Percentiles rank a stretch among this genome's conserved stretches.
phyloP scores from a whole-genome alignment of 2,329 filamentous ascomycete species.

The Aspergillus latus region DNA sequence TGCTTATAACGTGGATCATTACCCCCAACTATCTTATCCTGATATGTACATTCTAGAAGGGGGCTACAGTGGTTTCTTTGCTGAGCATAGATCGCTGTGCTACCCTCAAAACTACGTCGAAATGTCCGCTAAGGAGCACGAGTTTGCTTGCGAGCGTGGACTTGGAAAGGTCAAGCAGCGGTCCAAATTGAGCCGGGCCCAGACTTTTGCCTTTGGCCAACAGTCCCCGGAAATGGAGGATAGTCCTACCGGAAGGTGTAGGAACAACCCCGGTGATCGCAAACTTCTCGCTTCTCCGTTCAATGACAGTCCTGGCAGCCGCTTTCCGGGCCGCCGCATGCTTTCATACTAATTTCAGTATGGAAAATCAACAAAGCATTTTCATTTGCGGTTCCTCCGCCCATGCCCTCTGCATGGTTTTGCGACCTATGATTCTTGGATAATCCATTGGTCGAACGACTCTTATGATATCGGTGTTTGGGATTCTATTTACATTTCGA shows the following conservation, averaged over 20 bases:
- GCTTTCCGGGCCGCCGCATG: conserved; percentile 44
- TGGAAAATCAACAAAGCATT: conserved; percentile 15
- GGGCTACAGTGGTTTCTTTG: conserved; percentile 92
- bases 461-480: conserved; percentile 14
- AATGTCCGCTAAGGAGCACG: conserved; percentile 91
- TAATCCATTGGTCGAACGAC: conserved; percentile 13
- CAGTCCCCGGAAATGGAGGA: conserved; percentile 61
- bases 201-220: conserved; percentile 94
- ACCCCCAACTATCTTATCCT: conserved; percentile 88
- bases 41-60: conserved; percentile 97
- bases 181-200: conserved; percentile 79
- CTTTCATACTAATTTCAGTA: conserved; percentile 37
- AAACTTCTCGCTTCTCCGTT: conserved; percentile 39
- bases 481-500: conserved; percentile 11
- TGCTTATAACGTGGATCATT: conserved; percentile 77
- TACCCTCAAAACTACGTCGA: conserved; percentile 94
- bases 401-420: conserved; percentile 6
- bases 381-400: conserved; percentile 21
- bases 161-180: conserved; percentile 89
- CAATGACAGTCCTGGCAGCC: conserved; percentile 35
- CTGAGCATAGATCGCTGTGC: conserved; percentile 74
- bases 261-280: conserved; percentile 34
- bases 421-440: conserved; percentile 9
- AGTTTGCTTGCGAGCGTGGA: conserved; percentile 88
- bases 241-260: conserved; percentile 57